Percentiles rank a stretch among this genome's conserved stretches.
phyloP scores from a whole-genome alignment of 2,329 filamentous ascomycete genomes.

The Botryosphaeria dothidea region DNA sequence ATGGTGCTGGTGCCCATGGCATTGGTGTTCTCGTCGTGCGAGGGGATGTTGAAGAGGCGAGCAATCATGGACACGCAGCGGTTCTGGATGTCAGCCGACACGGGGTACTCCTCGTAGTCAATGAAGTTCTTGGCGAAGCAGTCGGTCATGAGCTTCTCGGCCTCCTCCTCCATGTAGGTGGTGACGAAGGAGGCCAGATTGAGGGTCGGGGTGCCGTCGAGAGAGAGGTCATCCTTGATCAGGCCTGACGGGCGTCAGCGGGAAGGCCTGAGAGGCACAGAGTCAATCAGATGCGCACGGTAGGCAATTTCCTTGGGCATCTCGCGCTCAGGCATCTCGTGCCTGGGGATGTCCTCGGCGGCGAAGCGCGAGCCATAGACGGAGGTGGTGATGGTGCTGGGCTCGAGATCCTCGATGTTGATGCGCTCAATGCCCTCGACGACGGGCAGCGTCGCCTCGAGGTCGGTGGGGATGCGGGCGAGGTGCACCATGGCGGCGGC shows the following conservation, averaged over 20 bases:
- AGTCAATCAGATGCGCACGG: slow-evolving; percentile 58
- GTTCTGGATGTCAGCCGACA: slow-evolving; percentile 67
- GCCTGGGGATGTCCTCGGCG: slow-evolving; percentile 72
- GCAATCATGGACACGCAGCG: slow-evolving; percentile 74
- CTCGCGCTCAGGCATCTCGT: slow-evolving; percentile 84
- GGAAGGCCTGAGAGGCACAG: not conserved
- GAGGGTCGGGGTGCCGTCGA: slow-evolving; percentile 89
- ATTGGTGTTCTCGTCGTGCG: slow-evolving; percentile 54
- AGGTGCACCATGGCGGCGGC: slow-evolving; percentile 51
- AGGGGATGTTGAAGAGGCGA: slow-evolving; percentile 78
- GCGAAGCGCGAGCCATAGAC: slow-evolving; percentile 90
- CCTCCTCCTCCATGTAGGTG: slow-evolving; percentile 97
- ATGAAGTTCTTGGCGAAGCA: slow-evolving; percentile 86
- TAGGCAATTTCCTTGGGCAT: slow-evolving; percentile 96
- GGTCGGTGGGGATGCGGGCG: slow-evolving; percentile 43
- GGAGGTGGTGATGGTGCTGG: slow-evolving; percentile 68
- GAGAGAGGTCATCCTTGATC: slow-evolving; percentile 72
- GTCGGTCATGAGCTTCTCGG: slow-evolving; percentile 91
- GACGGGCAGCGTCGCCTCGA: slow-evolving; percentile 39
- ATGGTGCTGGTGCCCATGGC: slow-evolving; percentile 86
- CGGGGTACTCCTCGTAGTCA: slow-evolving; percentile 53
- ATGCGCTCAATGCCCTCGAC: slow-evolving; percentile 50
- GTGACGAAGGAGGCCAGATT: slow-evolving; percentile 91
- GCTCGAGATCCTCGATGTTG: slow-evolving; percentile 44
- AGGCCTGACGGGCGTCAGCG: slow-evolving; percentile 2